Base-by-base conservation (phyloP, 2,329 filamentous ascomycete species). In the Balansia obtecta region DNA sequence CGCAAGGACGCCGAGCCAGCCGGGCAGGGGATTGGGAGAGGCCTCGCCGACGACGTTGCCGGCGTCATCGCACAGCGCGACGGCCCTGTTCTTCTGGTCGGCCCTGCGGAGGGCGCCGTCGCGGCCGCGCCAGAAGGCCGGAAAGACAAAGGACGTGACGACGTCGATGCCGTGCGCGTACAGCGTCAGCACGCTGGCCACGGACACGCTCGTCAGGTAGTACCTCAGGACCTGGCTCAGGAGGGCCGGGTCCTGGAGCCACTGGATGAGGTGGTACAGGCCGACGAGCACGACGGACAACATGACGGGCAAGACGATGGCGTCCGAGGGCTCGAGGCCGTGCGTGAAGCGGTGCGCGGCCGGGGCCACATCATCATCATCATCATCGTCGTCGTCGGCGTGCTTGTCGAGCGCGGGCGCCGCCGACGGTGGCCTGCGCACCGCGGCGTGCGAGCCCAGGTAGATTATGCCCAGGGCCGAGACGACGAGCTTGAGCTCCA, bases 231-330 rank as follows among this genome's bases (percentile, higher is more conserved):
- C 77, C 66, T 84, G 86, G 70, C 91, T 96, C 60, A 97, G 69
- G 20, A 94, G 71, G 11, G 82, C 74, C 1, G 89, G 83, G 60
- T 95, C 87, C 56, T 91, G 75, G 50, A 96, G 78, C 77, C 85
- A 93, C 64, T 94, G 88, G 62, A 97, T 88, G 53, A 95, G 73
- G 59, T 90, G 83, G 70, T 97, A 97, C 12, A 97, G 73, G 5
- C 81, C 81, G 41, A 82, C 75, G 9, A 97, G 77, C 1, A 84
- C 80, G 10, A 73, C 61, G 2, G 82, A 88, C 6, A 89, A 90
- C 50, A 89, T 72, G 33, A 96, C 58, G 1, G 91, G 93, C 55
- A 96, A 86, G 59, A 94, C 66, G 57, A 97, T 79, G 45, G 88
- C 91, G 65, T 97, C 91, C 0, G 79, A 82, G 1, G 86, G 82